phyloP scores from a whole-genome alignment of 2,329 filamentous ascomycete genomes.

The Dryadomyces quercivorus region DNA sequence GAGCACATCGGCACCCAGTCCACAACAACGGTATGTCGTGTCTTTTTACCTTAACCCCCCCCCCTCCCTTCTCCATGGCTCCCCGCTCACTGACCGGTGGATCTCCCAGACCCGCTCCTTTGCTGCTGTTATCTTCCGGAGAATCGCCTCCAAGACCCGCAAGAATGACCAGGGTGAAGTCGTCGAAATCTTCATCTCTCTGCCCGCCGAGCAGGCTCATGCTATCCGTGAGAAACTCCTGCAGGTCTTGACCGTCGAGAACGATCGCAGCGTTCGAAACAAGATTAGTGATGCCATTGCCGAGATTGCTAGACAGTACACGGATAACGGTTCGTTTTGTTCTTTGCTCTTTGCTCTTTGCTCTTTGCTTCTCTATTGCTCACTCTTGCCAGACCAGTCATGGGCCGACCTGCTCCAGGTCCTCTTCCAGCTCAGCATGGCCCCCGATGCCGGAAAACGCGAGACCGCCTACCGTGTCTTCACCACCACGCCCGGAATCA shows the following conservation, averaged over 20 bases:
- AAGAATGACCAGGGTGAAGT: slow-evolving; percentile 62
- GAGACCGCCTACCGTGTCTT: slow-evolving; percentile 94
- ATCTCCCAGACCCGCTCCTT: slow-evolving; percentile 67
- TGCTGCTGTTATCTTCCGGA: slow-evolving; percentile 84
- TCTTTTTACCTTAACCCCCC: not conserved
- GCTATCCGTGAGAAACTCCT: slow-evolving; percentile 78
- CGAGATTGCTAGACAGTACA: slow-evolving; percentile 88
- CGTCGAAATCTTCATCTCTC: slow-evolving; percentile 74
- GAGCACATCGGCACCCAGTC: slow-evolving; percentile 79
- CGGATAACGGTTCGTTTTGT: slow-evolving; percentile 63
- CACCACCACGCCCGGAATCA: slow-evolving; percentile 85
- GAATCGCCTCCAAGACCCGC: slow-evolving; percentile 79
- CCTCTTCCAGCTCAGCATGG: slow-evolving; percentile 85
- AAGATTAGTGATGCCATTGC: slow-evolving; percentile 98
- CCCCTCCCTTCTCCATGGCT: not conserved
- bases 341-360: not conserved
- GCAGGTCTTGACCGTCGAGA: slow-evolving; percentile 61
- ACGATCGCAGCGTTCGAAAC: slow-evolving; percentile 65
- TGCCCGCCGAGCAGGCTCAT: slow-evolving; percentile 59
- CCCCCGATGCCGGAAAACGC: slow-evolving; percentile 67
- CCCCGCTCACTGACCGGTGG: not conserved
- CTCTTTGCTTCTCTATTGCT: not conserved
- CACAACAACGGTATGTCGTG: slow-evolving; percentile 51
- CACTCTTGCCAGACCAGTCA: slow-evolving; percentile 47
- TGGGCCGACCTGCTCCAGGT: slow-evolving; percentile 84